Evolutionary conservation across 2,329 filamentous ascomycete genomes (phyloP), one percentile per base, ranked within the genome.

Genomic region (Pseudogymnoascus sp.): DNA sequence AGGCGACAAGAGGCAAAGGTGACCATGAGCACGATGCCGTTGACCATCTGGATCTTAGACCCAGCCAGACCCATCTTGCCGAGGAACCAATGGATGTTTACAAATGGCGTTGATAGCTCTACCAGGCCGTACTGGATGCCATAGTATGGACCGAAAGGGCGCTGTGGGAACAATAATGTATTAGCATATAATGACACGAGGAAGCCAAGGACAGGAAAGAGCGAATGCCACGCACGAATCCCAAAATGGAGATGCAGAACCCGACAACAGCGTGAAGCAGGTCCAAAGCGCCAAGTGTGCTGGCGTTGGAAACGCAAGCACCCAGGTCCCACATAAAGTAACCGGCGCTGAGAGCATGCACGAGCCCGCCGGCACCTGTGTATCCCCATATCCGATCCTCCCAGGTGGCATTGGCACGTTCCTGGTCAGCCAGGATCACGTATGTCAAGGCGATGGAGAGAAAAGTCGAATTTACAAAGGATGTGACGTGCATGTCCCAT

Each of bases 31-130:
- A 83, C 70, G 64, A 91, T 79, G 66, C 90, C 90, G 69, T 93
- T 93, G 75, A 90, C 86, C n/a, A 92, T 81, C 76, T 95, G 90
- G 23, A 84, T 75, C 63, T 79, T 81, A 23, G 87, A 85, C 31
- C 90, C 90, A 0, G 90, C 93, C 80, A 91, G 85, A 69, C 84
- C 82, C 63, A 93, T 77, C 77, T 95, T 93, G 75, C 93, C 90
- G 76, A 88, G 89, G 77, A 95, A 93, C 90, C 90, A 95, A 78
- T 95, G 90, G 69, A 93, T 83, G 72, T 95, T 95, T 64, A 93
- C 82, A 73, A 93, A 92, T 6, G 90, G 90, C 1, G 88, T 89
- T 14, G 89, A 92, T 25, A 95, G 82, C 75, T 95, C 90, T 82
- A 91, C 93, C 61, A 95, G 85, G 70, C 93, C 89, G 75, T 95